These are phyloP conservation scores for Cucurbita maxima DNA, from an alignment of 306 rosid species.

Conservation along the genomic window DNA sequence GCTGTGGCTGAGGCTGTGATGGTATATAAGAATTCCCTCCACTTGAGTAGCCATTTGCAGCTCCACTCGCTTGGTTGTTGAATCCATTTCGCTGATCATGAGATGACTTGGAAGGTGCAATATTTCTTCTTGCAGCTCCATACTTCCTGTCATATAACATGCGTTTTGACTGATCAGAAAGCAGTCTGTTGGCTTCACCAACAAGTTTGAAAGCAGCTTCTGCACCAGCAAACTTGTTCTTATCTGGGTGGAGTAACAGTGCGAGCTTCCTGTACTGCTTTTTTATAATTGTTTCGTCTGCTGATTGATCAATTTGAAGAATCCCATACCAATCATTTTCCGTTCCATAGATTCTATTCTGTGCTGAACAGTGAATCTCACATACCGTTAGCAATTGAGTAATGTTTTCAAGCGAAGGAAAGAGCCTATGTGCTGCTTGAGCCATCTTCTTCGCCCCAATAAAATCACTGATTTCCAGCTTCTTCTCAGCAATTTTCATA, in stretches of 20 bases:
- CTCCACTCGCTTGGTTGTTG: slow-evolving; percentile 11
- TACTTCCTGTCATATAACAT: slow-evolving; percentile 25
- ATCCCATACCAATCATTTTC: slow-evolving; percentile 80
- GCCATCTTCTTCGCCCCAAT: slow-evolving; percentile 63
- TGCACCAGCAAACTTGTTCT: slow-evolving; percentile 75
- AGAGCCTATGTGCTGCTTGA: slow-evolving; percentile 43
- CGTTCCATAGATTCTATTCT: slow-evolving; percentile 31
- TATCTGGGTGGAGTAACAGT: slow-evolving; percentile 82
- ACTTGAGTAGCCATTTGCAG: slow-evolving; percentile 19
- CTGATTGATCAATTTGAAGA: slow-evolving; percentile 36
- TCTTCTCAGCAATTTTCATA: slow-evolving; percentile 50
- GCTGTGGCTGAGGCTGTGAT: slow-evolving; percentile 8
- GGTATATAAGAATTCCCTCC: slow-evolving; percentile 17
- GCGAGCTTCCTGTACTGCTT: slow-evolving; percentile 80
- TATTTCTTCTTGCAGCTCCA: slow-evolving; percentile 14
- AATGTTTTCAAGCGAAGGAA: slow-evolving; percentile 57
- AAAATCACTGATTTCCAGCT: slow-evolving; percentile 47
- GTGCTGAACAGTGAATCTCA: slow-evolving; percentile 77
- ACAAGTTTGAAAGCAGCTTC: slow-evolving; percentile 88
- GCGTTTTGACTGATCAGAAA: slow-evolving; percentile 47
- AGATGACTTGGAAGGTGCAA: slow-evolving; percentile 19
- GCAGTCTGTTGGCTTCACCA: slow-evolving; percentile 70
- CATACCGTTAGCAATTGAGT: slow-evolving; percentile 48
- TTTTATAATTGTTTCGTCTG: slow-evolving; percentile 44
- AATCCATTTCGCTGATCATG: slow-evolving; percentile 19